These are phyloP conservation scores for Blastocystis sp. DNA, from an alignment of 352 stramenopile genomes.

Conservation along the genomic window DNA sequence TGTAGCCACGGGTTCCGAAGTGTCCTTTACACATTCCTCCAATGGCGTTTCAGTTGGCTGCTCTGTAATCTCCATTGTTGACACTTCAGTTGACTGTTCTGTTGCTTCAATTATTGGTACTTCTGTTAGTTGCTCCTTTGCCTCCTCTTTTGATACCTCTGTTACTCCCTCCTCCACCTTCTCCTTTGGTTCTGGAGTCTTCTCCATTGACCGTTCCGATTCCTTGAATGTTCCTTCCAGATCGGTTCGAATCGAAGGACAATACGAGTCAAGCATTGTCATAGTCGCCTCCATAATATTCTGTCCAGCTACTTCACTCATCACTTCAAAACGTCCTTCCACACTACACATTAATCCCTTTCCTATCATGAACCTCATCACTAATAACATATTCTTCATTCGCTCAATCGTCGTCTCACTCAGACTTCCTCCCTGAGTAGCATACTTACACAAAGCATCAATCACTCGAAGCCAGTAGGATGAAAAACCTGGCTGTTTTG, in stretches of 20 bases:
- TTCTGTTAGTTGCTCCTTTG: not conserved
- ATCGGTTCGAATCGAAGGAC: slow-evolving; percentile 20
- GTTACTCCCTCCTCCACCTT: not conserved
- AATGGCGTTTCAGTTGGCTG: not conserved
- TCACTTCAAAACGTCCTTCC: slow-evolving; percentile 28
- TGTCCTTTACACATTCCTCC: not conserved
- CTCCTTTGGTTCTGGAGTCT: not conserved
- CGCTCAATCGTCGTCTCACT: slow-evolving; percentile 37
- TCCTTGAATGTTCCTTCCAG: slow-evolving; percentile 19
- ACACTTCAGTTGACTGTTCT: not conserved
- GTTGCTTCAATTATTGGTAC: not conserved
- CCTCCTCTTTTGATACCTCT: not conserved
- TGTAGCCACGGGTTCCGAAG: not conserved
- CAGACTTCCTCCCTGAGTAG: not conserved
- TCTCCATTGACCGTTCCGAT: not conserved
- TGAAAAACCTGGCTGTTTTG: slow-evolving; percentile 27
- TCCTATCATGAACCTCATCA: slow-evolving; percentile 24
- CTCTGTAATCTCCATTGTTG: not conserved
- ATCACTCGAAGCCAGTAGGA: slow-evolving; percentile 54
- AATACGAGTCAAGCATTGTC: slow-evolving; percentile 56
- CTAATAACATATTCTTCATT: slow-evolving; percentile 54
- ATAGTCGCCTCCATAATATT: slow-evolving; percentile 50
- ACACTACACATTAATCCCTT: slow-evolving; percentile 5
- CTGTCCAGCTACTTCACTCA: slow-evolving; percentile 24
- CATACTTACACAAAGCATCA: slow-evolving; percentile 28